Percentiles rank a stretch among this genome's conserved stretches.
These are phyloP conservation scores for Colletotrichum zoysiae DNA, from an alignment of 2,329 filamentous ascomycete species.

Conservation along the genomic window DNA sequence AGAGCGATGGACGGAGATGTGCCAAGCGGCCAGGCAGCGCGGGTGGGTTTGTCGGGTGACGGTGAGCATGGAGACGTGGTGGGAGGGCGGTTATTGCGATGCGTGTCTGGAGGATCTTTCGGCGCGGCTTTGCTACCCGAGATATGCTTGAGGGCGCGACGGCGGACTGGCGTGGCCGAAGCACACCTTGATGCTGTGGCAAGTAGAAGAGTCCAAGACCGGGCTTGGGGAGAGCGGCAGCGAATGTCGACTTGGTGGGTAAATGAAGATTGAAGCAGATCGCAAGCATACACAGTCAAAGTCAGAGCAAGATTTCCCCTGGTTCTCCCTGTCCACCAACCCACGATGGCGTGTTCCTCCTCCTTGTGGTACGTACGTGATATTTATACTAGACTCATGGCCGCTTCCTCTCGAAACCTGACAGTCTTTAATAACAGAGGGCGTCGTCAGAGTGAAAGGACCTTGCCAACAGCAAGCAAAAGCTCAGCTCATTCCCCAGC, in stretches of 20 bases:
- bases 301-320: background rate
- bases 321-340: background rate
- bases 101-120: conserved; percentile 8
- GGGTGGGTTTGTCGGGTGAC: conserved; percentile 5
- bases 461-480: background rate
- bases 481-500: background rate
- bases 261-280: background rate
- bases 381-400: background rate
- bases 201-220: background rate
- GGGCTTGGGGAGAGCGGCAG: background rate
- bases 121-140: background rate
- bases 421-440: background rate
- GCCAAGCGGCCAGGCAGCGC: conserved; percentile 7
- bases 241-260: no score
- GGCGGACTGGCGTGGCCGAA: background rate
- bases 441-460: background rate
- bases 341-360: background rate
- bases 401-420: background rate
- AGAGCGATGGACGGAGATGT: conserved; percentile 10
- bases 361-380: background rate
- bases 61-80: conserved; percentile 16
- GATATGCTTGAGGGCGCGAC: background rate
- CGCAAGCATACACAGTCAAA: background rate
- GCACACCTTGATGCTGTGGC: background rate
- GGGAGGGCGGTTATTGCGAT: conserved; percentile 30